A percentile compares a stretch with the other conserved stretches of the same genome.
Evolutionary conservation across 2,329 filamentous ascomycete genomes (phyloP).

Genomic region (Aspergillus sp.): DNA sequence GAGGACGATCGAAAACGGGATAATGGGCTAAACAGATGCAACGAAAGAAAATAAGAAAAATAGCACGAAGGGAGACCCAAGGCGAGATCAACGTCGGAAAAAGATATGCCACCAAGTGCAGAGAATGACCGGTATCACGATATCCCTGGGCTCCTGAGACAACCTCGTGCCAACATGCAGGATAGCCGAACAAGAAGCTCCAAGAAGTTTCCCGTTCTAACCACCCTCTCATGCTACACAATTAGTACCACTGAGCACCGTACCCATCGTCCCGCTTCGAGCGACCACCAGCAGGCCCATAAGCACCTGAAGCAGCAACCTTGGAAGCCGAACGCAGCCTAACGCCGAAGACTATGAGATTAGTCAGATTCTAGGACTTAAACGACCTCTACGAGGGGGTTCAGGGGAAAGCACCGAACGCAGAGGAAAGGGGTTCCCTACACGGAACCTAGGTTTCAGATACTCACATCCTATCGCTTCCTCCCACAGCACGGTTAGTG

Average conservation of each 20-base stretch:
- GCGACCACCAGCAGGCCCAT: slow-evolving; percentile 48
- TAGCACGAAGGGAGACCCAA: slow-evolving; percentile 26
- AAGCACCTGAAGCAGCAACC: slow-evolving; percentile 56
- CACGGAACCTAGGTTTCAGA: slow-evolving; percentile 70
- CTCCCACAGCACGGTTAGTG: slow-evolving; percentile 71
- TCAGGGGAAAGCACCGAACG: slow-evolving; percentile 70
- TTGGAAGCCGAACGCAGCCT: slow-evolving; percentile 82
- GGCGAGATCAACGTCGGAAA: slow-evolving; percentile 31
- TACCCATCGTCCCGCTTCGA: slow-evolving; percentile 55
- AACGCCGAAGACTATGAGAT: slow-evolving; percentile 78
- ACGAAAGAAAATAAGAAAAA: slow-evolving; percentile 26
- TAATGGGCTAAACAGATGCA: slow-evolving; percentile 36
- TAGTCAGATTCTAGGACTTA: slow-evolving; percentile 74
- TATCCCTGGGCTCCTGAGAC: slow-evolving; percentile 28
- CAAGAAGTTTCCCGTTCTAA: slow-evolving; percentile 15
- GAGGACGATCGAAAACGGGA: slow-evolving; percentile 33
- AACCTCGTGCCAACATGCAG: slow-evolving; percentile 26
- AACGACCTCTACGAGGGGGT: slow-evolving; percentile 57
- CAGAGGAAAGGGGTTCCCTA: slow-evolving; percentile 76
- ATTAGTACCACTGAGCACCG: slow-evolving; percentile 47
- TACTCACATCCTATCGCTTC: slow-evolving; percentile 96
- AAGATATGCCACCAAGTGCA: slow-evolving; percentile 29
- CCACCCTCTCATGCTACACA: slow-evolving; percentile 30
- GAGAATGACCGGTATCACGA: slow-evolving; percentile 24
- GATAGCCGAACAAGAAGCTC: slow-evolving; percentile 17